Conservation (phyloP, 495 filamentous ascomycete genomes). For the Lindgomyces ingoldianus region DNA sequence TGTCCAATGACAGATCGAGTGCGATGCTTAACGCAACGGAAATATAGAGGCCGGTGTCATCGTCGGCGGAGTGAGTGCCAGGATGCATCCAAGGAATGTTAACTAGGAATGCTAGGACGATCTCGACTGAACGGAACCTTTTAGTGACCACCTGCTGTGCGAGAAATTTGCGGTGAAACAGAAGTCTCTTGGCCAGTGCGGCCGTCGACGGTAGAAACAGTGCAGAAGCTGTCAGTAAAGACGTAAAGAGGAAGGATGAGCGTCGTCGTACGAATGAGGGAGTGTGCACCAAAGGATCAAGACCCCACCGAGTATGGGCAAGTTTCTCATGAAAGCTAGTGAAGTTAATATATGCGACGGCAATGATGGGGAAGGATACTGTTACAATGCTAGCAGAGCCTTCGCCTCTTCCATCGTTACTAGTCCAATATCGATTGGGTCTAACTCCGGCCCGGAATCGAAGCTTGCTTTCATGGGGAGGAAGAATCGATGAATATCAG, state of each 20-base stretch:
- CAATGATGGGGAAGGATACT: constrained; percentile 1
- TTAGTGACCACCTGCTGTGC: constrained; percentile 60
- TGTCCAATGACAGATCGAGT: constrained; percentile 68
- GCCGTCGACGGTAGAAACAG: constrained; percentile 64
- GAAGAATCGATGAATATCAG: constrained; percentile 55
- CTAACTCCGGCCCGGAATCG: constrained; percentile 62
- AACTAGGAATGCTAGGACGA: constrained; percentile 73
- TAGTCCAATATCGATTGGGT: constrained; percentile 67
- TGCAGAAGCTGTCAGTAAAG: constrained; percentile 64
- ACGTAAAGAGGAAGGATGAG: constrained; percentile 71
- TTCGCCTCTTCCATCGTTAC: constrained; percentile 63
- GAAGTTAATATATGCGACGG: background rate
- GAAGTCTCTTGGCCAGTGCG: constrained; percentile 63
- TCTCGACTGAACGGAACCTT: constrained; percentile 67
- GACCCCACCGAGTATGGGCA: constrained; percentile 72
- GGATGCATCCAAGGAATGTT: constrained; percentile 77
- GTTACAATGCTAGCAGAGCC: constrained; percentile 64
- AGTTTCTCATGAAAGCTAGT: constrained; percentile 67
- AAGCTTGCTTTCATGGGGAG: constrained; percentile 59
- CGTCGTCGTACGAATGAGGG: constrained; percentile 63
- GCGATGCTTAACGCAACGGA: constrained; percentile 69
- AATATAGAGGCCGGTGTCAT: constrained; percentile 71
- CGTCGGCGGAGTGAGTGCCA: constrained; percentile 65
- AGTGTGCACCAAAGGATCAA: constrained; percentile 66
- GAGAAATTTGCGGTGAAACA: constrained; percentile 63